Percentiles rank a stretch among this genome's conserved stretches.
Conservation (phyloP, 176 grass and related monocot species). For the Aegilops bicornis region DNA sequence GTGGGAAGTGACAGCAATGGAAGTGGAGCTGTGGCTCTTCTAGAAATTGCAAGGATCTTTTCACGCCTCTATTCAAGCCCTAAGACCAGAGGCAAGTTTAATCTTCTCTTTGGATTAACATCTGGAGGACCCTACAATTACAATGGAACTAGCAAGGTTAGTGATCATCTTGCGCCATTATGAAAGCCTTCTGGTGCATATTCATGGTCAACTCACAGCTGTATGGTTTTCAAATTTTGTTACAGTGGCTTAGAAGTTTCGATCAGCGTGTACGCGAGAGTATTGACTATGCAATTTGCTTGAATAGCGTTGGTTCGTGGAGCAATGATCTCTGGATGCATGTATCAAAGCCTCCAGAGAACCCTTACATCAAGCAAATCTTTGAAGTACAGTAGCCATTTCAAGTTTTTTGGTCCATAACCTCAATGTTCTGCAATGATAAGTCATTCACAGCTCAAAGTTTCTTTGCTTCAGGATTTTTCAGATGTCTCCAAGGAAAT, state of each 20-base stretch:
- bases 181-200: slow-evolving; percentile 7
- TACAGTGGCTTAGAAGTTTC: slow-evolving; percentile 96
- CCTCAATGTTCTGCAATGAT: not conserved
- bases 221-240: not conserved
- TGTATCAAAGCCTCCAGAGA: slow-evolving; percentile 97
- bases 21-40: slow-evolving; percentile 87
- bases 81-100: slow-evolving; percentile 91
- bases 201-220: slow-evolving; percentile 21
- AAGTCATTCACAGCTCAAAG: slow-evolving; percentile 12
- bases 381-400: slow-evolving; percentile 65
- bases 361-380: slow-evolving; percentile 92
- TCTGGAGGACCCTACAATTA: slow-evolving; percentile 99
- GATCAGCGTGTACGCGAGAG: slow-evolving; percentile 92
- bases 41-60: slow-evolving; percentile 95
- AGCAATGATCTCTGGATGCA: slow-evolving; percentile 91
- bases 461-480: slow-evolving; percentile 64
- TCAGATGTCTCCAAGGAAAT: slow-evolving; percentile 78
- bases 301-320: slow-evolving; percentile 94
- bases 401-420: slow-evolving; percentile 21
- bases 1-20: slow-evolving; percentile 95
- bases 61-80: slow-evolving; percentile 87
- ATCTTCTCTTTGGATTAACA: slow-evolving; percentile 97
- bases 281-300: slow-evolving; percentile 97
- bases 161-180: not conserved
- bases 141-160: slow-evolving; percentile 92